Base-by-base conservation (phyloP, 2,329 filamentous ascomycete genomes). In the Epichloe hybrida region DNA sequence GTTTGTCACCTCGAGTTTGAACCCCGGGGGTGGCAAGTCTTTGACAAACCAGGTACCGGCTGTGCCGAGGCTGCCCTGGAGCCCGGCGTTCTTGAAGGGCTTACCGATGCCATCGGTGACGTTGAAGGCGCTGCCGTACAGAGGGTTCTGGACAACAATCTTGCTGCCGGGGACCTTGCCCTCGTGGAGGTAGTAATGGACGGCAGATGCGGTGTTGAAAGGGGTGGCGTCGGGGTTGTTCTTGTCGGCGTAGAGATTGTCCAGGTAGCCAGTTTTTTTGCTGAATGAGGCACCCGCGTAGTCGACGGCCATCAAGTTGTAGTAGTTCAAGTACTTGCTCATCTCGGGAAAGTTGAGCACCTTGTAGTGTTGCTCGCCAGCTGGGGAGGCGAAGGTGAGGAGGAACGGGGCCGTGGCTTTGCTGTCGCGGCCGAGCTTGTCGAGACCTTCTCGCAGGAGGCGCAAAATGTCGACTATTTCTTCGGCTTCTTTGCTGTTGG, bases 41-140 rank as follows among this genome's bases (percentile, higher is more conserved):
- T 84, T 85, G 71, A 84, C 90, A 54, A 86, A 79, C 77, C 81
- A 89, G 4, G 86, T 71, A 2, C 85, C 85, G 21, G 21, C 21
- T 21, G 21, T 21, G 21, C 64, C 58, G 9, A 67, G 63, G 0
- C 83, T 84, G 42, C 49, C 49, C 21, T 21, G 21, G n/a, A 11
- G 3, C 6, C 85, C 86, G 12, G 83, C 69, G 11, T 84, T 83
- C 5, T 59, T 70, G 66, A 76, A 93, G 0, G 74, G 61, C 56
- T 74, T 67, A 1, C 86, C 88, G 0, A 83, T 72, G 0, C 86
- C 86, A 4, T 72, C 65, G 0, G 88, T 91, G 21, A 1, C 3
- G 21, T 21, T 21, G 61, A 93, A 93, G 0, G 82, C 74, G 15
- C 86, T 81, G 1, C 87, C 88, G 61, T 91, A 93, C 1, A 93